Evolutionary conservation across 129 eudicot species (phyloP), one percentile per base, ranked within the genome.

Genomic region (Logfia minima): DNA sequence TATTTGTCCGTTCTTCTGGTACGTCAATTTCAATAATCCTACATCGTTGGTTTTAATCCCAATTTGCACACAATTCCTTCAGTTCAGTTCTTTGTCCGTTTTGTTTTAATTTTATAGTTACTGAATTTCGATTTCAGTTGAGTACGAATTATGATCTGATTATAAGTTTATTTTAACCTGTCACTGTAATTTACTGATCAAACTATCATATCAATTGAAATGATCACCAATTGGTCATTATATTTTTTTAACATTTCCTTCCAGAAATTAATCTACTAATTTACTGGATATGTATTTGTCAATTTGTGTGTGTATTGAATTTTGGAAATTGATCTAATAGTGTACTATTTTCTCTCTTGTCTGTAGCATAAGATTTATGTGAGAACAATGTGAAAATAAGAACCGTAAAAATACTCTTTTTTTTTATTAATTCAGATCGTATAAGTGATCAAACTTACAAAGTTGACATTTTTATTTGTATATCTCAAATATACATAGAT

Each of bases 1-100:
- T 68, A 60, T 63, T 29, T 59, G 62, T 35, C 53, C 32, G 7
- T 19, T 53, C 71, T 28, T 80, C 78, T 29, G 84, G 84, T 75
- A 69, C 11, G 84, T 68, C 55, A 68, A 81, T 51, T 81, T 59
- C 37, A 8, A 7, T 29, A 18, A 75, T 61, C 71, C 26, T 55
- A 10, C 17, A 31, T 65, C 55, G 22, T n/a, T n/a, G n/a, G n/a
- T n/a, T n/a, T n/a, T n/a, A n/a, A n/a, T n/a, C n/a, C n/a, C n/a
- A n/a, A n/a, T n/a, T n/a, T n/a, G n/a, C n/a, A n/a, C n/a, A n/a
- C n/a, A n/a, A n/a, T n/a, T n/a, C n/a, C n/a, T n/a, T n/a, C n/a
- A n/a, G n/a, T n/a, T n/a, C n/a, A n/a, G n/a, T n/a, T n/a, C n/a
- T n/a, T n/a, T n/a, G n/a, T n/a, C n/a, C n/a, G n/a, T 5, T 51